Evolutionary conservation across 352 stramenopile species (phyloP).

Genomic region (Pythium sp.): DNA sequence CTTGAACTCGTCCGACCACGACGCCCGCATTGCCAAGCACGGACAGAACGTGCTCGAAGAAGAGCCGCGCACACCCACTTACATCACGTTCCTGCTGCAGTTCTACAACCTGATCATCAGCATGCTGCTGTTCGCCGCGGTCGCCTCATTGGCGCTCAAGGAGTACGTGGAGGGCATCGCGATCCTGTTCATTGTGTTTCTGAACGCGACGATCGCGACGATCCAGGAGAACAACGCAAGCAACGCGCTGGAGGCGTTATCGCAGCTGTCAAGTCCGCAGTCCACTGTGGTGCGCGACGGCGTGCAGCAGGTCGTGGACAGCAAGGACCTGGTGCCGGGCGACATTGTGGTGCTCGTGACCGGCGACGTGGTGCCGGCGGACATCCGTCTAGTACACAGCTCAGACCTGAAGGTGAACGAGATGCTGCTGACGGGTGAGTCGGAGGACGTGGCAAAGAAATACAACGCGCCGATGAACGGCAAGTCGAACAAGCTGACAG

Average conservation of each 20-base stretch:
- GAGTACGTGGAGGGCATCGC: slow-evolving; percentile 40
- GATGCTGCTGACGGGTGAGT: slow-evolving; percentile 88
- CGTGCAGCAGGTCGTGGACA: slow-evolving; percentile 30
- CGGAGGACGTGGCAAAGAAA: slow-evolving; percentile 33
- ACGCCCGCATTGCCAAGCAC: neutral
- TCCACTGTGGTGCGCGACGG: slow-evolving; percentile 35
- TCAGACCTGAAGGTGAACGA: slow-evolving; percentile 80
- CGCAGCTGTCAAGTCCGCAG: slow-evolving; percentile 34
- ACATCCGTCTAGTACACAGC: slow-evolving; percentile 76
- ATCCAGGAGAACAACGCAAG: slow-evolving; percentile 36
- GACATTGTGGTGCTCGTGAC: slow-evolving; percentile 71
- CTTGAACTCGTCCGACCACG: neutral
- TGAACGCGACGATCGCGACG: slow-evolving; percentile 38
- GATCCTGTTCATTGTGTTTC: slow-evolving; percentile 39
- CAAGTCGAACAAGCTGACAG: slow-evolving; percentile 32
- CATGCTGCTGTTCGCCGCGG: slow-evolving; percentile 30
- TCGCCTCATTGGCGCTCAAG: slow-evolving; percentile 25
- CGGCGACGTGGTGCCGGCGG: slow-evolving; percentile 85
- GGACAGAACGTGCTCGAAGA: slow-evolving; percentile 2
- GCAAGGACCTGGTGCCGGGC: slow-evolving; percentile 43
- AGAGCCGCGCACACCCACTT: slow-evolving; percentile 17
- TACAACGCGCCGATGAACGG: slow-evolving; percentile 14
- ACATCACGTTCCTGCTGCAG: slow-evolving; percentile 38
- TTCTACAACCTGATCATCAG: slow-evolving; percentile 50
- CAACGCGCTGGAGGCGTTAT: slow-evolving; percentile 37